A percentile compares a stretch with the other conserved stretches of the same genome.
These are phyloP conservation scores for Zasmidium angulare DNA, from an alignment of 2,329 filamentous ascomycete genomes.

Conservation along the genomic window DNA sequence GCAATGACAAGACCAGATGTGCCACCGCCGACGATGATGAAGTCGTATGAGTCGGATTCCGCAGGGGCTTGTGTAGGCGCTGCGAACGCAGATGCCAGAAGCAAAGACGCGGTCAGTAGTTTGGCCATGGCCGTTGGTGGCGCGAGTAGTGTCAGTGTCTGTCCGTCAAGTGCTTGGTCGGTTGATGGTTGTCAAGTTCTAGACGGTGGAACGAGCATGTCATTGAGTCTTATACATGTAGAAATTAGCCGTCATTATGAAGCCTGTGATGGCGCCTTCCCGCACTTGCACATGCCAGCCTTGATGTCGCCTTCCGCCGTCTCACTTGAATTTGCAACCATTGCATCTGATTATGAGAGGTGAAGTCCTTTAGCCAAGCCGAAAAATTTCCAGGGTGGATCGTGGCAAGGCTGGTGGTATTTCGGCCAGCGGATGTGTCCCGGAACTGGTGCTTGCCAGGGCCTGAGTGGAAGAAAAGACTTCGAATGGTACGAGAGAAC, in stretches of 20 bases:
- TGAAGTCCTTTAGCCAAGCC: neutral
- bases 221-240: neutral
- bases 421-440: neutral
- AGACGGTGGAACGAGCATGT: neutral
- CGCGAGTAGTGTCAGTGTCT: neutral
- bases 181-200: no score
- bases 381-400: neutral
- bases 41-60: constrained; percentile 18
- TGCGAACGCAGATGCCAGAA: neutral
- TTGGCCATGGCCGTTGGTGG: neutral
- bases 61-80: neutral
- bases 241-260: neutral
- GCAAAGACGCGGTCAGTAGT: neutral
- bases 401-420: neutral
- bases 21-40: constrained; percentile 32
- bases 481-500: neutral
- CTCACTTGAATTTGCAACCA: neutral
- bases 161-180: neutral
- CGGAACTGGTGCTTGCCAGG: neutral
- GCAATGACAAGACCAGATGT: constrained; percentile 32
- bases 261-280: neutral
- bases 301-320: neutral
- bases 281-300: neutral
- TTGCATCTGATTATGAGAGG: neutral
- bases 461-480: neutral